Evolutionary conservation across 1,139 yeast species (phyloP), one percentile per base, ranked within the genome.

Genomic region (Magnusiomyces fungicola): DNA sequence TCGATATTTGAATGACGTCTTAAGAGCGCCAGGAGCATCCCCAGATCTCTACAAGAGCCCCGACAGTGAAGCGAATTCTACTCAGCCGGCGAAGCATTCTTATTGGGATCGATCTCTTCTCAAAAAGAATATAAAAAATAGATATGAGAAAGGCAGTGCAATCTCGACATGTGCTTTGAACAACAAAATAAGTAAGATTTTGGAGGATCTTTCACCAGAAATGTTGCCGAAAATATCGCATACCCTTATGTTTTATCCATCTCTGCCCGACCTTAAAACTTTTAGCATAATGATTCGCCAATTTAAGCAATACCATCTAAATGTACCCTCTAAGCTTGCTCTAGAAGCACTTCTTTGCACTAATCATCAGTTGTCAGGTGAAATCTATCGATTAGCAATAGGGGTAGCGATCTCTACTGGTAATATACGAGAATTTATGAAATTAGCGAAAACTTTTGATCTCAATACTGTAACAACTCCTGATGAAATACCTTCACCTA

Each of bases 301-400:
- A 42, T 54, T 61, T 27, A 50, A 52, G 3, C 40, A 45, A 19
- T 49, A 50, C 33, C 51, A 56, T n/a, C 53, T 59, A 21, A 47
- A 55, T 4, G 56, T 53, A 38, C 63, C 63, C 6, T 62, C 64
- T 1, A 59, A 56, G 41, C 52, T 58, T 43, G 59, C 57, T 2
- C 45, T 59, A 23, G 61, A 61, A 30, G 56, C 60, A 23, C 47
- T 61, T 27, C 37, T 55, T 22, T 36, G 50, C 21, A 53, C 63
- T 2, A 58, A 54, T 18, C 50, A 58, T 7, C 57, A 56, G 1
- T 51, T 61, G 38, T 54, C 50, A 23, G 47, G 54, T 6, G 55
- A 54, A 21, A 50, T 61, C 1, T 51, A 54, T 45, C 42, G 51
- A 4, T 45, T 56, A 3, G 60, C 58, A 2, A 40, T 60, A 21